These are phyloP conservation scores for Populus hybrid DNA, from an alignment of 441 rosid species.

Conservation along the genomic window DNA sequence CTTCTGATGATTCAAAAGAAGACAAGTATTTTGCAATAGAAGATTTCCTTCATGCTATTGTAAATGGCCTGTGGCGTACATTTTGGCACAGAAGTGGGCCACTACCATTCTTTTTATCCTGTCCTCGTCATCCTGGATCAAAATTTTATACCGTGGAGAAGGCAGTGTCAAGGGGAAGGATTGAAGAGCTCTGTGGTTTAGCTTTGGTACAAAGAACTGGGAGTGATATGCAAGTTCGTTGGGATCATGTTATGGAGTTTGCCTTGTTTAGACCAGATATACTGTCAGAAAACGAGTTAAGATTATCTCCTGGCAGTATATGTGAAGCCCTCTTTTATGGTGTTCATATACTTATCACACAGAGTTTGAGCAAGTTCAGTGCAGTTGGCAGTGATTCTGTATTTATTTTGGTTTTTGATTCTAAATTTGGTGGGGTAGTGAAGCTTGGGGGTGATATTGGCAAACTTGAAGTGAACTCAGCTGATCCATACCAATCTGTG, in stretches of 20 bases:
- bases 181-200: slow-evolving; percentile 51
- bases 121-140: slow-evolving; percentile 47
- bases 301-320: slow-evolving; percentile 40
- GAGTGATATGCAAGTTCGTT: slow-evolving; percentile 38
- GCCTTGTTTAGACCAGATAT: slow-evolving; percentile 45
- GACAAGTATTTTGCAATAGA: slow-evolving; percentile 51
- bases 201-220: slow-evolving; percentile 44
- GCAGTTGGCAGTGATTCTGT: slow-evolving; percentile 34
- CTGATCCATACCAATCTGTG: slow-evolving; percentile 40
- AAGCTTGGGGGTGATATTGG: slow-evolving; percentile 56
- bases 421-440: slow-evolving; percentile 65
- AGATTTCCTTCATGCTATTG: slow-evolving; percentile 51
- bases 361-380: slow-evolving; percentile 43
- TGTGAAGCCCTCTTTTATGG: slow-evolving; percentile 70
- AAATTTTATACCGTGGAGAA: slow-evolving; percentile 52
- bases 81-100: slow-evolving; percentile 60
- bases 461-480: slow-evolving; percentile 33
- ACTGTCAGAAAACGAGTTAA: slow-evolving; percentile 41
- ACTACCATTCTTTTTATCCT: slow-evolving; percentile 45
- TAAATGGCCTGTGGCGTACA: slow-evolving; percentile 57
- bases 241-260: slow-evolving; percentile 54
- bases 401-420: slow-evolving; percentile 52
- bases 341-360: slow-evolving; percentile 49
- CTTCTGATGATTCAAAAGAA: slow-evolving; percentile 31
- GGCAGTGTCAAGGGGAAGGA: slow-evolving; percentile 52